Conservation (phyloP, 2,329 filamentous ascomycete species). For the Nigrospora oryzae region DNA sequence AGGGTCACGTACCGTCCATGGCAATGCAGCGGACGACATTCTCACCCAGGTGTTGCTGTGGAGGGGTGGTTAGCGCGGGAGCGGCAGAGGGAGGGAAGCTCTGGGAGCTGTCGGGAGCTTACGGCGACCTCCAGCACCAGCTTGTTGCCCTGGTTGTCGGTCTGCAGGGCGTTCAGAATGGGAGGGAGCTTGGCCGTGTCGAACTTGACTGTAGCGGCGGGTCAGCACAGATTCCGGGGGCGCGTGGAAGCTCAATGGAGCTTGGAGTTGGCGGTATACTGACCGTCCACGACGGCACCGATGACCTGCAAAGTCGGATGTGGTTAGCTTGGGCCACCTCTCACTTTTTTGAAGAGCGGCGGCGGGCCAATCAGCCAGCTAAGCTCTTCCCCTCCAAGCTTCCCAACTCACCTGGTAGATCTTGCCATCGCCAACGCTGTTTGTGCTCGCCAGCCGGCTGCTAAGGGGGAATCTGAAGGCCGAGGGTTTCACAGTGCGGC, state of each 20-base stretch:
- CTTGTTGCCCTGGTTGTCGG: slow-evolving; percentile 86
- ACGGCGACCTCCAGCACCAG: slow-evolving; percentile 94
- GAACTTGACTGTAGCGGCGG: slow-evolving; percentile 73
- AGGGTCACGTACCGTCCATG: slow-evolving; percentile 79
- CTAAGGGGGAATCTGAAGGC: slow-evolving; percentile 45
- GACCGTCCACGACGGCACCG: slow-evolving; percentile 98
- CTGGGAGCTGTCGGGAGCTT: slow-evolving; percentile 28
- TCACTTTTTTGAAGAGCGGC: neutral
- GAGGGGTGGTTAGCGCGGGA: slow-evolving; percentile 1
- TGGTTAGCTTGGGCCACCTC: slow-evolving; percentile 17
- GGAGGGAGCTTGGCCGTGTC: slow-evolving; percentile 85
- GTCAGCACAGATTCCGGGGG: neutral
- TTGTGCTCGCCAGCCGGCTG: slow-evolving; percentile 51
- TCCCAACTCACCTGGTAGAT: slow-evolving; percentile 53
- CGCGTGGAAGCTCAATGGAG: slow-evolving; percentile 1
- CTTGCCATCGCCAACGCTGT: slow-evolving; percentile 54
- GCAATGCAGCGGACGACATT: slow-evolving; percentile 99
- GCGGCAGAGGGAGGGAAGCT: slow-evolving; percentile 3
- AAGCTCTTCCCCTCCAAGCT: slow-evolving; percentile 7
- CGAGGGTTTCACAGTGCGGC: slow-evolving; percentile 50
- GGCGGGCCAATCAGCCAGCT: neutral
- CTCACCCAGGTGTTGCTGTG: slow-evolving; percentile 97
- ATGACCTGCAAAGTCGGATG: slow-evolving; percentile 74
- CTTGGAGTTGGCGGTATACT: slow-evolving; percentile 29
- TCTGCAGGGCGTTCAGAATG: slow-evolving; percentile 95